These are phyloP conservation scores for Omphalotus olearius DNA, from an alignment of 1,284 basidiomycete species.

Conservation along the genomic window DNA sequence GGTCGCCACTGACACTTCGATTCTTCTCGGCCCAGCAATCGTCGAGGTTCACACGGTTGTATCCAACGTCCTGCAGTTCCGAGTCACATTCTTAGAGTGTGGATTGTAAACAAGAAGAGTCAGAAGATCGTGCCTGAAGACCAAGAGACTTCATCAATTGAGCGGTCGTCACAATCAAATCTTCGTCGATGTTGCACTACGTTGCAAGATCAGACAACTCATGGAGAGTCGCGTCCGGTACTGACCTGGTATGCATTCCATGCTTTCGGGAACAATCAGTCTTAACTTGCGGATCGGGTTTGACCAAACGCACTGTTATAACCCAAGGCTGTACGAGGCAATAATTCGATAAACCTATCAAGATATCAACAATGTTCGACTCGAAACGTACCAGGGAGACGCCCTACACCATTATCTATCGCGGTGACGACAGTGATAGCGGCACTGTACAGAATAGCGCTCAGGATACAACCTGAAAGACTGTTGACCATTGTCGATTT, in stretches of 20 bases:
- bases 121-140: slow-evolving; percentile 25
- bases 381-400: slow-evolving; percentile 20
- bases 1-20: slow-evolving; percentile 36
- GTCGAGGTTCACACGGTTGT: slow-evolving; percentile 47
- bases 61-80: slow-evolving; percentile 38
- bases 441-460: neutral
- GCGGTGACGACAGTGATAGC: slow-evolving; percentile 3
- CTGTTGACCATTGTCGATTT: too few relatives aligned
- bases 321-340: slow-evolving; percentile 8
- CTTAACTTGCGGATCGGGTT: neutral
- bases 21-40: slow-evolving; percentile 51
- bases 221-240: neutral
- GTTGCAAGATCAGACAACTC: neutral
- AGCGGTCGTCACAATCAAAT: slow-evolving; percentile 37
- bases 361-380: neutral
- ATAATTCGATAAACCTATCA: neutral
- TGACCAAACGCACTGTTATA: slow-evolving; percentile 11
- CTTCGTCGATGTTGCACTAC: slow-evolving; percentile 44
- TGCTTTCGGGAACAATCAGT: slow-evolving; percentile 12
- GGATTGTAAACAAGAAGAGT: neutral
- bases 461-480: neutral
- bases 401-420: slow-evolving; percentile 22
- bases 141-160: slow-evolving; percentile 39
- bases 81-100: neutral
- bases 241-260: slow-evolving; percentile 24